Evolutionary conservation across 2,329 filamentous ascomycete species (phyloP).

Genomic region (Clonostachys rhizophaga): DNA sequence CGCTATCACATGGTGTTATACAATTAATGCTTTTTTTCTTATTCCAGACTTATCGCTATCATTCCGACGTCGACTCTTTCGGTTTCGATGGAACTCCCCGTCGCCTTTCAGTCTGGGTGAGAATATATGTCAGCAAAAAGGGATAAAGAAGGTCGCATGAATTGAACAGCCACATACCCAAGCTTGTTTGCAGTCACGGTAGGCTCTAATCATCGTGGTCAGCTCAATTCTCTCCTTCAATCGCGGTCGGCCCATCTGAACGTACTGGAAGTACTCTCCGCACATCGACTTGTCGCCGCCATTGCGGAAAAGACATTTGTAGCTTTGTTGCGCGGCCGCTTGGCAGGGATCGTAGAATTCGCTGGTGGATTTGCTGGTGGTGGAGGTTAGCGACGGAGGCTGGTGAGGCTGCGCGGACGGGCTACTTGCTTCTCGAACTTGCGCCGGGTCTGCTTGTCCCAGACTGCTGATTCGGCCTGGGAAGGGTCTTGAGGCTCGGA

Average conservation of each 20-base stretch:
- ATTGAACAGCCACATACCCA: constrained; percentile 54
- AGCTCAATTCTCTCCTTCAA: background rate
- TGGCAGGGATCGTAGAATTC: constrained; percentile 96
- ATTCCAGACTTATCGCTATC: background rate
- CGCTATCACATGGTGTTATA: background rate
- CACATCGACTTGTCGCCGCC: constrained; percentile 86
- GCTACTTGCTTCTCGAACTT: constrained; percentile 59
- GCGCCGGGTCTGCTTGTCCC: constrained; percentile 53
- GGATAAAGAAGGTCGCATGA: no score
- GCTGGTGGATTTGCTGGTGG: constrained; percentile 73
- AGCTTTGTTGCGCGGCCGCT: constrained; percentile 79
- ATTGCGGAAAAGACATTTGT: constrained; percentile 86
- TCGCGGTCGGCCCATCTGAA: background rate
- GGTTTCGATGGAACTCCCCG: background rate
- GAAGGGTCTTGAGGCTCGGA: constrained; percentile 5
- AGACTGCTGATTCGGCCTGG: constrained; percentile 29
- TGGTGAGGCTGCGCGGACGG: background rate
- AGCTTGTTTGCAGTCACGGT: constrained; percentile 83
- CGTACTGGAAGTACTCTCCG: constrained; percentile 91
- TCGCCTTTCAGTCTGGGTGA: constrained; percentile 2
- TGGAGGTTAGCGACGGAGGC: constrained; percentile 1
- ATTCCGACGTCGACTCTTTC: constrained; percentile 2
- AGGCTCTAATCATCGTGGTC: constrained; percentile 53
- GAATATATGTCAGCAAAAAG: background rate
- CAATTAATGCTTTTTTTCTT: background rate